Base-by-base conservation (phyloP, 257 asterid genomes). In the Plantago major region DNA sequence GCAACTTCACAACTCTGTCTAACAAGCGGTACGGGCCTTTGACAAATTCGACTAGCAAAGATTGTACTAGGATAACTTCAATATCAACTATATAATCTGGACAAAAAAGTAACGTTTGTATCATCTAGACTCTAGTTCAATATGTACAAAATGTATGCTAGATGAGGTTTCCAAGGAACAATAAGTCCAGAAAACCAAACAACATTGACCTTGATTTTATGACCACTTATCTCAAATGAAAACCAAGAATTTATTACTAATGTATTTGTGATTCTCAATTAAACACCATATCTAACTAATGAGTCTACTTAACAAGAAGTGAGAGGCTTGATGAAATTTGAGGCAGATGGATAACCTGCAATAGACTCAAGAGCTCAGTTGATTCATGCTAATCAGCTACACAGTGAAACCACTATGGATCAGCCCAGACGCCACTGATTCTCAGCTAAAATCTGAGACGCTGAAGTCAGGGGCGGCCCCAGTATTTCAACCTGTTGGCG, bases 341-440 rank as follows among this genome's bases (percentile, higher is more conserved):
- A 16, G 30, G 28, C 30, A 63, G 58, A 61, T 28, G 71, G 15
- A 40, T 42, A 65, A 87, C 93, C 96, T 77, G 98, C 98, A 65
- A 90, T 85, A 37, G 98, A 90, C 64, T 96, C 98, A 77, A 90
- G 98, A 50, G 98, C 79, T 90, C 98, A 37, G 98, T 97, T 66
- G 97, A 97, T 81, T 92, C 98, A 70, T 92, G 97, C 98, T 77
- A 67, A 92, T 97, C 98, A 92, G n/a, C n/a, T n/a, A n/a, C n/a
- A n/a, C n/a, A n/a, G n/a, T n/a, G n/a, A n/a, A n/a, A n/a, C n/a
- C n/a, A n/a, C n/a, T n/a, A n/a, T n/a, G n/a, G n/a, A n/a, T n/a
- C n/a, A n/a, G n/a, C n/a, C n/a, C n/a, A n/a, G n/a, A n/a, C n/a
- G n/a, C n/a, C n/a, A n/a, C n/a, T n/a, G n/a, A n/a, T n/a, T n/a